Conservation (phyloP, 305 asterid species). For the Solanum chacoense region DNA sequence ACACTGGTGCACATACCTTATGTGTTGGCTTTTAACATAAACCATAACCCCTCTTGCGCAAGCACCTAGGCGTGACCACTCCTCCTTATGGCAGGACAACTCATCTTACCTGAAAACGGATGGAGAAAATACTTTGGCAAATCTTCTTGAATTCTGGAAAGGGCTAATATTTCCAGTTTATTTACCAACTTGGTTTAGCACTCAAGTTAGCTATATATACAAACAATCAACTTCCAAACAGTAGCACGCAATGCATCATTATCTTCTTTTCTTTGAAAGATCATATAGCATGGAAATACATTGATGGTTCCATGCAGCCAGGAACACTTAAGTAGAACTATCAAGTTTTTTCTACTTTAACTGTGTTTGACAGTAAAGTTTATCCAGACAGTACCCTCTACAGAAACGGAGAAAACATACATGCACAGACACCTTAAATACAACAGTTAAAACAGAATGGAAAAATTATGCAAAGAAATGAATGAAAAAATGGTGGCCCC, state of each 20-base stretch:
- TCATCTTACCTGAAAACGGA: neutral
- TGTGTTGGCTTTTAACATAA: neutral
- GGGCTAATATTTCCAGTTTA: neutral
- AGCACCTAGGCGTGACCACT: neutral
- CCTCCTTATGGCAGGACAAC: neutral
- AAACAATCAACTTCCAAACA: neutral
- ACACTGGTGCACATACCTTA: neutral
- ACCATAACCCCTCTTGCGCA: neutral
- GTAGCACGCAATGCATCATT: neutral
- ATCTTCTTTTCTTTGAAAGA: neutral
- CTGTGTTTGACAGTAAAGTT: neutral
- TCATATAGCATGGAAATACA: neutral
- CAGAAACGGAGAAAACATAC: neutral
- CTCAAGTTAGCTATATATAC: neutral
- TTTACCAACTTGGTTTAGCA: neutral
- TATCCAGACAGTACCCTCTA: neutral
- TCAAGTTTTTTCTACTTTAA: neutral
- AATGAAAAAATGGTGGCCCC: conserved; percentile 39
- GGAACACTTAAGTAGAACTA: neutral
- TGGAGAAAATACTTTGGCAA: neutral
- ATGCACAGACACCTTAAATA: neutral
- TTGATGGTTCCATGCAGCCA: neutral
- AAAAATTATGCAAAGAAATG: conserved; percentile 31
- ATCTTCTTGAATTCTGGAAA: neutral
- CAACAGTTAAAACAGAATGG: conserved; percentile 12